Evolutionary conservation across 441 rosid species (phyloP).

Genomic region (Metrosideros polymorpha): DNA sequence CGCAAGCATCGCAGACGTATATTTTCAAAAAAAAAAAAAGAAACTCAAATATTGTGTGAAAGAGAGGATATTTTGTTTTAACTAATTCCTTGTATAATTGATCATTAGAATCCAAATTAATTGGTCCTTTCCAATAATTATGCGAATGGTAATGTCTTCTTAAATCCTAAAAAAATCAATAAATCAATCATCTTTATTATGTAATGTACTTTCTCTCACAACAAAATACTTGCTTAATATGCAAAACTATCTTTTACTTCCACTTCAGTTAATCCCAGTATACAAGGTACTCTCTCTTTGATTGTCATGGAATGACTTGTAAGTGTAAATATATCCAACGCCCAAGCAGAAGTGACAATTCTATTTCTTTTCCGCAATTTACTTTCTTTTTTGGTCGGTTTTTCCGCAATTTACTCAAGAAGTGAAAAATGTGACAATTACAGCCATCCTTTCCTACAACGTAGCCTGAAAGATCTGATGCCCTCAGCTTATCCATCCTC

Average conservation of each 20-base stretch:
- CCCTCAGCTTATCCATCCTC: background rate
- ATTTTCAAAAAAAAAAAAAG: background rate
- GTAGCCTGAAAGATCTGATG: background rate
- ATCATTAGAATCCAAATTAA: background rate
- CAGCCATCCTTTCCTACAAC: background rate
- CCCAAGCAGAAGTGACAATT: background rate
- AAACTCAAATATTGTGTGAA: background rate
- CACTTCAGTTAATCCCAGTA: background rate
- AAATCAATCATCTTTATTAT: background rate
- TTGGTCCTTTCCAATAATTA: background rate
- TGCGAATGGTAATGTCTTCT: background rate
- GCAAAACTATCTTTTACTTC: background rate
- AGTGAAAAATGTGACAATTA: background rate
- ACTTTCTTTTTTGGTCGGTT: too few species aligned
- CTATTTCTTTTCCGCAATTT: background rate
- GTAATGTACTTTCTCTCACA: background rate
- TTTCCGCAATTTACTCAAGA: background rate
- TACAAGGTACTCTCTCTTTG: background rate
- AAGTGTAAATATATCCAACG: background rate
- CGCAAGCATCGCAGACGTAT: background rate
- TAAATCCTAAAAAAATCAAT: background rate
- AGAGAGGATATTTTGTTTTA: background rate
- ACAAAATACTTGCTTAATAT: background rate
- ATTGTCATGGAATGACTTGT: background rate
- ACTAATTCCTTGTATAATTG: background rate